Evolutionary conservation across 176 grass and related monocot species (phyloP).

Genomic region (Tillandsia leiboldiana): DNA sequence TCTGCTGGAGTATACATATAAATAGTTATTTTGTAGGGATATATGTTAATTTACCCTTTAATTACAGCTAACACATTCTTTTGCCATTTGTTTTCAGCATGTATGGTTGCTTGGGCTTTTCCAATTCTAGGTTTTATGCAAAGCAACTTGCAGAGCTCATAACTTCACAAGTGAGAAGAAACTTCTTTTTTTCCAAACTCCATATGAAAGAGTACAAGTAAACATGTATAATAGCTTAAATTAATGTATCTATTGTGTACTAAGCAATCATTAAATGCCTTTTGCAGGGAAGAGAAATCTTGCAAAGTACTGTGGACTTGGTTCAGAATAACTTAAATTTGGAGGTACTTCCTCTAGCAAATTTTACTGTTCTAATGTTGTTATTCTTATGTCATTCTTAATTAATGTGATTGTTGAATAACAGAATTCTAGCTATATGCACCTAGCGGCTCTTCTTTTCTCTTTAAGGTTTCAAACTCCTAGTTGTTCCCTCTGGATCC

Average conservation of each 20-base stretch:
- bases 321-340: constrained; percentile 96
- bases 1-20: no score
- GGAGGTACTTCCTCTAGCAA: constrained; percentile 42
- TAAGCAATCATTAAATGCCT: constrained; percentile 14
- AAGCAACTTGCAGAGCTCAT: constrained; percentile 95
- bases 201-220: neutral
- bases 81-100: constrained; percentile 46
- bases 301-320: constrained; percentile 88
- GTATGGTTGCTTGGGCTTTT: constrained; percentile 98
- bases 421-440: neutral
- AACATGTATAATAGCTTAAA: neutral
- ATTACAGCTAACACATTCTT: constrained; percentile 18
- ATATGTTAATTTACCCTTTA: no score
- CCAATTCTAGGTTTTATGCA: constrained; percentile 91
- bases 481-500: no score
- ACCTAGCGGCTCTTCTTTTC: neutral
- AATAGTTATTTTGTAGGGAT: no score
- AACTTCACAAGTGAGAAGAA: constrained; percentile 72
- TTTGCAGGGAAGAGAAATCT: constrained; percentile 88
- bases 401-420: neutral
- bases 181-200: constrained; percentile 4
- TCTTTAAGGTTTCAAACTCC: no score
- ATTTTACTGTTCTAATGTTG: neutral
- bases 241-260: neutral
- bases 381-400: constrained; percentile 11